phyloP scores from a whole-genome alignment of 2,329 filamentous ascomycete species.

The Trichoderma polysporum region DNA sequence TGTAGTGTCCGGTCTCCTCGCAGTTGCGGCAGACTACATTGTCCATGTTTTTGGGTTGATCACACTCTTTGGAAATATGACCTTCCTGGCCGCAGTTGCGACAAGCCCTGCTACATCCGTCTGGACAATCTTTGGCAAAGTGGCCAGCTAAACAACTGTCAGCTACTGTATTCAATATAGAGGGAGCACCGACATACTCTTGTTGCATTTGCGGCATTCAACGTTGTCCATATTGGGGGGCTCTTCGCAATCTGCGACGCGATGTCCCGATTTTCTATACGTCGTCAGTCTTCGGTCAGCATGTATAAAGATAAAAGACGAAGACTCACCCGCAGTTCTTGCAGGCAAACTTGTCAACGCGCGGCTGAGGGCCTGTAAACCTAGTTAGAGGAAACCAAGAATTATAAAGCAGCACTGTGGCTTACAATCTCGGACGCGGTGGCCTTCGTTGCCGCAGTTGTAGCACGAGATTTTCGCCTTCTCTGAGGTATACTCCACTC shows the following conservation, averaged over 20 bases:
- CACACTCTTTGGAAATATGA: constrained; percentile 54
- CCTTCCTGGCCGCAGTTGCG: constrained; percentile 65
- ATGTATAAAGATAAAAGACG: not conserved
- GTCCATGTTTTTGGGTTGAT: constrained; percentile 44
- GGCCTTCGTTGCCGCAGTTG: constrained; percentile 64
- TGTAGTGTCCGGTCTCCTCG: constrained; percentile 58
- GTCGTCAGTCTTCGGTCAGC: not conserved
- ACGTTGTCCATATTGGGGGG: constrained; percentile 62
- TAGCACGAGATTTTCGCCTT: constrained; percentile 56
- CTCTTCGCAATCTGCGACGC: constrained; percentile 52
- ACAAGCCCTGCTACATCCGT: constrained; percentile 55
- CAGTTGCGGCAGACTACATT: constrained; percentile 61
- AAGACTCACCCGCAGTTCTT: constrained; percentile 60
- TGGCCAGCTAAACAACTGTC: constrained; percentile 51
- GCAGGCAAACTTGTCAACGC: constrained; percentile 65
- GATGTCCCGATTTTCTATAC: constrained; percentile 50
- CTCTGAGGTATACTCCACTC: constrained; percentile 44
- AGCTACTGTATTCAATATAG: not conserved
- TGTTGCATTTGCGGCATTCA: constrained; percentile 64
- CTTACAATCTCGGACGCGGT: constrained; percentile 69
- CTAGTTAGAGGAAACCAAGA: constrained; percentile 16
- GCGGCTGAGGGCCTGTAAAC: constrained; percentile 53
- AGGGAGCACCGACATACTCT: constrained; percentile 48
- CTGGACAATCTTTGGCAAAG: constrained; percentile 62
- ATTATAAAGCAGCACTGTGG: constrained; percentile 15